These are phyloP conservation scores for Epichloe sibirici DNA, from an alignment of 2,329 filamentous ascomycete genomes.

Conservation along the genomic window DNA sequence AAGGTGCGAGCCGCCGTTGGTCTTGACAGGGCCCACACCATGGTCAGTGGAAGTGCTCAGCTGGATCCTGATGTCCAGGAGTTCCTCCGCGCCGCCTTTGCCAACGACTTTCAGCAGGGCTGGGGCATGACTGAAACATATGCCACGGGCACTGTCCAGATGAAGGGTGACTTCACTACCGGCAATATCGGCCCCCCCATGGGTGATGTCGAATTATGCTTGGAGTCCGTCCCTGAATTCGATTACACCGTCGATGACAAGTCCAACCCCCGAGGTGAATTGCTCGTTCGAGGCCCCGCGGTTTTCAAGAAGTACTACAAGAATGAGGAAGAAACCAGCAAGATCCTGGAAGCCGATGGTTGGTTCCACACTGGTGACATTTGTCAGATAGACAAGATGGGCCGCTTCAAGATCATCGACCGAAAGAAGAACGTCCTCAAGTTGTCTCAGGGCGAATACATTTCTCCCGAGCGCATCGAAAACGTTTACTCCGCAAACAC, in stretches of 20 bases:
- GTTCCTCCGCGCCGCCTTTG: slow-evolving; percentile 77
- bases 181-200: slow-evolving; percentile 77
- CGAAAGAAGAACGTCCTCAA: slow-evolving; percentile 99
- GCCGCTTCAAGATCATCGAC: slow-evolving; percentile 87
- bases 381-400: slow-evolving; percentile 68
- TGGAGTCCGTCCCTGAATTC: slow-evolving; percentile 84
- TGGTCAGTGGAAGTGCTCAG: slow-evolving; percentile 84
- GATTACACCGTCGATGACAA: slow-evolving; percentile 83
- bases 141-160: slow-evolving; percentile 61
- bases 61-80: slow-evolving; percentile 79
- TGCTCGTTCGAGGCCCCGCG: slow-evolving; percentile 69
- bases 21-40: slow-evolving; percentile 56
- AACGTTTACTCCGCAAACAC: slow-evolving; percentile 82
- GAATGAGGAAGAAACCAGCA: slow-evolving; percentile 76
- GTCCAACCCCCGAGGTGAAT: slow-evolving; percentile 80
- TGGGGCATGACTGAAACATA: slow-evolving; percentile 94
- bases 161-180: slow-evolving; percentile 54
- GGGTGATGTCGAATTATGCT: slow-evolving; percentile 59
- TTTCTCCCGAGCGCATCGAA: slow-evolving; percentile 93
- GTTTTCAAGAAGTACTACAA: slow-evolving; percentile 83
- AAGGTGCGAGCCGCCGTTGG: slow-evolving; percentile 80
- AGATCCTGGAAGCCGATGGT: slow-evolving; percentile 72
- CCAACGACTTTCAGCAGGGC: slow-evolving; percentile 69
- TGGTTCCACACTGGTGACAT: slow-evolving; percentile 98
- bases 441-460: slow-evolving; percentile 93